Evolutionary conservation across 2,329 filamentous ascomycete genomes (phyloP), one percentile per base, ranked within the genome.

Genomic region (Pseudogymnoascus sp.): DNA sequence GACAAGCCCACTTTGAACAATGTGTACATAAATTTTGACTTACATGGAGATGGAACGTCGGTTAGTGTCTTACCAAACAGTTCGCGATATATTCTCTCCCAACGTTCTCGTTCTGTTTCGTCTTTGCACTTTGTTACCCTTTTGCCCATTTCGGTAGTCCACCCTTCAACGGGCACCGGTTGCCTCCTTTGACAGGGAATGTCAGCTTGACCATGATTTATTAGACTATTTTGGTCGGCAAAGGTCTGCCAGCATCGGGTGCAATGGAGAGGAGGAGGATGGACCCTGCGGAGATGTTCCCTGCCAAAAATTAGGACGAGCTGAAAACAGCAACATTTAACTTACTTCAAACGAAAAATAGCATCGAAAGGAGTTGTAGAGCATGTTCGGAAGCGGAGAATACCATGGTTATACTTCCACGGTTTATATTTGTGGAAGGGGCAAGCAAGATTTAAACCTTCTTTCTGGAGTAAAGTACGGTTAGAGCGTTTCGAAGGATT

Each of bases 321-420:
- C 29, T 2, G 3, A 13, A 15, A 33, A 33, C 21, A n/a, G 29
- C 26, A 19, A 53, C 7, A 33, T 4, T 10, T 5, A 13, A 33
- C 50, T 33, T 19, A 56, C 50, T 56, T 56, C 50, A 56, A 21
- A 33, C 50, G 50, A 19, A 56, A 56, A 33, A 56, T 56, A 33
- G 50, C 50, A 15, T 56, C 50, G 3, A 33, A 56, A 15, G 50
- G n/a, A 7, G 50, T 56, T 7, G 50, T 33, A 19, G 50, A 56
- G 29, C 50, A 56, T 56, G 50, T 56, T 33, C 50, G 50, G n/a
- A 33, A 56, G 29, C 50, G 50, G 29, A 33, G 26, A 33, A 56
- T 21, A 2, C 50, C 29, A 33, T 56, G 29, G 29, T 56, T 56
- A 21, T 56, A 56, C 17, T 33, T 33, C 50, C 50, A 56, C 11